Percentiles rank a stretch among this genome's conserved stretches.
Conservation (phyloP, 495 filamentous ascomycete genomes). For the Rusavskia elegans region DNA sequence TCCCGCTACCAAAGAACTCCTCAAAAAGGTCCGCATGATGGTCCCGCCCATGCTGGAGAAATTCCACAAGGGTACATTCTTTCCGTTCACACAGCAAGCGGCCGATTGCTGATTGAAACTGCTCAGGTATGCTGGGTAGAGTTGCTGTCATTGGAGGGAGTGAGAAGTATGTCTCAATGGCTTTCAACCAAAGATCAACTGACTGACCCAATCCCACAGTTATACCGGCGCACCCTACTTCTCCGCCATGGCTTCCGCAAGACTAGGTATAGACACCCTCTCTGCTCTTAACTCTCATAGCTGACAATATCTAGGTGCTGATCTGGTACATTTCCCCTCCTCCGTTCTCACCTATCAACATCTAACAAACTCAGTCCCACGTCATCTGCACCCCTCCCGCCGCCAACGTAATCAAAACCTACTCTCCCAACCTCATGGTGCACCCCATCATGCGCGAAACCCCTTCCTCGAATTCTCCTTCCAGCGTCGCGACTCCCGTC, state of each 20-base stretch:
- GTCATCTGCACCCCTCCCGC: slow-evolving; percentile 89
- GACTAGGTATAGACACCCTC: slow-evolving; percentile 39
- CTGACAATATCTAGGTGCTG: slow-evolving; percentile 37
- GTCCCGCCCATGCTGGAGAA: slow-evolving; percentile 88
- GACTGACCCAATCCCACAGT: slow-evolving; percentile 16
- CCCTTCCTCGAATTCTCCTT: slow-evolving; percentile 25
- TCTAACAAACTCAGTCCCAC: slow-evolving; percentile 51
- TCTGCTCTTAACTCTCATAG: background rate
- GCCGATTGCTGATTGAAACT: slow-evolving; percentile 1
- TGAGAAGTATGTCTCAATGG: slow-evolving; percentile 42
- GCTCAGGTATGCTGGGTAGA: slow-evolving; percentile 71
- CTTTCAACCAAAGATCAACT: background rate
- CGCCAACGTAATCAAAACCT: slow-evolving; percentile 82
- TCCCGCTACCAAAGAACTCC: slow-evolving; percentile 49
- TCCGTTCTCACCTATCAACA: slow-evolving; percentile 4
- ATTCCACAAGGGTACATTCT: slow-evolving; percentile 76
- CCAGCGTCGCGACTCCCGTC: slow-evolving; percentile 51
- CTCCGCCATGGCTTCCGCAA: slow-evolving; percentile 88
- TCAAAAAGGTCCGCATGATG: slow-evolving; percentile 73
- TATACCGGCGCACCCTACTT: slow-evolving; percentile 98
- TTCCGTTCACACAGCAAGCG: background rate
- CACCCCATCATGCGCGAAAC: slow-evolving; percentile 82
- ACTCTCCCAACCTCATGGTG: slow-evolving; percentile 97
- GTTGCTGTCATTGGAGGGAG: slow-evolving; percentile 92
- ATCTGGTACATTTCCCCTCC: slow-evolving; percentile 43